Base-by-base conservation (phyloP, 495 filamentous ascomycete genomes). In the Penicillium desertorum region DNA sequence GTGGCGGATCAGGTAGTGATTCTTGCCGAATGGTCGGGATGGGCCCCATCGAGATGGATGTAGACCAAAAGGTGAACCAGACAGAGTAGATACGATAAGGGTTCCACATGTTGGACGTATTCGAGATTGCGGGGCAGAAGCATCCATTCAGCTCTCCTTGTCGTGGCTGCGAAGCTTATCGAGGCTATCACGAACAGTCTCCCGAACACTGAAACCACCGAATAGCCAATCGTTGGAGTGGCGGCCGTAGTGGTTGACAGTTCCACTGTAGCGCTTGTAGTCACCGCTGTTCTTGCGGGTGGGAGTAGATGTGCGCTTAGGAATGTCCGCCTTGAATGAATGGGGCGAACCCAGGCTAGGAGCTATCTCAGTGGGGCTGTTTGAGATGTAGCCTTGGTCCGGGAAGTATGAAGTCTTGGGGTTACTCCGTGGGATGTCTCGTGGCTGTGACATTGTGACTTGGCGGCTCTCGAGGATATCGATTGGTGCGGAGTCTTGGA, bases 181-280 rank as follows among this genome's bases (percentile, higher is more conserved):
- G 45, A 80, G 60, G 59, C 72, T 54, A 70, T 77, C 71, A 41
- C 78, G 71, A 30, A 79, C 70, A 0, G 77, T 77, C 10, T 77
- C 76, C 1, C 75, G 71, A 17, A 79, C 63, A 62, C 77, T 79
- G 64, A 79, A 77, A 8, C 77, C 77, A 5, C 74, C 74, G 37
- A 79, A 79, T 1, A 79, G 67, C 77, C 77, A 79, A 54, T 79
- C 76, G 50, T 79, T 79, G 2, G 76, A 76, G 63, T 79, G 76
- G 5, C 77, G 71, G n/a, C 77, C 77, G 42, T 61, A 78, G 51
- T 79, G 75, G 39, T 73, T 74, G 41, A 78, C 61, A 1, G 75
- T 79, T 14, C 70, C 70, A 46, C 62, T 72, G 56, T 74, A 76
- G 56, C 74, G 71, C 23, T 72, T 72, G 56, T 76, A 71, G 54